Percentiles rank a stretch among this genome's conserved stretches.
Conservation (phyloP, 2,329 filamentous ascomycete species). For the Diplodia intermedia region DNA sequence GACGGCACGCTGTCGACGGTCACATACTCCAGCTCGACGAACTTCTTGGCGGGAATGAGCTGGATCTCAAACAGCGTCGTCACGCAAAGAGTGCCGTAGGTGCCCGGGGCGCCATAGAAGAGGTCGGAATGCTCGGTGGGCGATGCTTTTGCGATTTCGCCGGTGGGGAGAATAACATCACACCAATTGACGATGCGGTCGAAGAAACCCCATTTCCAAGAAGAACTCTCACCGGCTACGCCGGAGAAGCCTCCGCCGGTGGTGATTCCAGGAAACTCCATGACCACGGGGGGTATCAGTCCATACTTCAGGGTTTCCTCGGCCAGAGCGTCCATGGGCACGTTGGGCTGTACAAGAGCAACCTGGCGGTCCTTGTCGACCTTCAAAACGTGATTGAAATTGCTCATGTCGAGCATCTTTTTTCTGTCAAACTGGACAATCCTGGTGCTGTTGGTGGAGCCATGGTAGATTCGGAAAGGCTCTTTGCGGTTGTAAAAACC, state of each 20-base stretch:
- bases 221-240: conserved; percentile 71
- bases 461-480: conserved; percentile 64
- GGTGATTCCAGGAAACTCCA: conserved; percentile 75
- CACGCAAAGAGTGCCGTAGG: conserved; percentile 67
- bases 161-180: conserved; percentile 68
- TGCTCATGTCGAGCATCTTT: conserved; percentile 57
- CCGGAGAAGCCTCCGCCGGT: conserved; percentile 71
- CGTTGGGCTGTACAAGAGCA: conserved; percentile 70
- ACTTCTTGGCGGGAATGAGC: conserved; percentile 60
- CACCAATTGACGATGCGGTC: conserved; percentile 67
- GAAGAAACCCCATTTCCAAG: conserved; percentile 71
- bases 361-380: conserved; percentile 53
- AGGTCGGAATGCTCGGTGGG: conserved; percentile 59
- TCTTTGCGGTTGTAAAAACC: conserved; percentile 56
- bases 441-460: conserved; percentile 62
- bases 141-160: conserved; percentile 60
- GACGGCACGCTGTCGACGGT: conserved; percentile 59
- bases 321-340: conserved; percentile 70
- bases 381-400: conserved; percentile 55
- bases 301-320: conserved; percentile 62
- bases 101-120: conserved; percentile 65
- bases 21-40: conserved; percentile 68
- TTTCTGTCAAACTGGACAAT: conserved; percentile 50
- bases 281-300: conserved; percentile 69
- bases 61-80: conserved; percentile 67